Base-by-base conservation (phyloP, 345 rosid species). In the Rhizophora mangle region DNA sequence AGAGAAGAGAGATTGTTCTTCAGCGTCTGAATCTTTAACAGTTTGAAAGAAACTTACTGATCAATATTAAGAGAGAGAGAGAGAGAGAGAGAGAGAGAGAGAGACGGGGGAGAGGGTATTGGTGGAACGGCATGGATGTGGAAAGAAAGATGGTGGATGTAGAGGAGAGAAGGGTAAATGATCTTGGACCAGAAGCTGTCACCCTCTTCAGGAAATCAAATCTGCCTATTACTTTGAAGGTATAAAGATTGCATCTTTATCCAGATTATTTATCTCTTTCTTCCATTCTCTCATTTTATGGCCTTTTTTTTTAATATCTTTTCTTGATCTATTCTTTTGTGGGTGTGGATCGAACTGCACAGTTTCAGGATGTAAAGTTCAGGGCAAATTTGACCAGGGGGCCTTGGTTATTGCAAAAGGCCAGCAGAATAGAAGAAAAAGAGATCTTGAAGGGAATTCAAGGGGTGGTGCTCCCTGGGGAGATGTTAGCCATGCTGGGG, bases 291-390 rank as follows among this genome's bases (percentile, higher is more conserved):
- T 21, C 10, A 24, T 56, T 24, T 27, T 24, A 6, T 56, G 59
- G 29, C 59, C 3, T 49, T 60, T 11, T 20, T 49, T 60, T 11
- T 20, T 8, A 2, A 51, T 34, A 1, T 2, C 19, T 24, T 24
- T 26, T 59, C 32, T 46, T 29, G 5, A 29, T 59, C 46, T 4
- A 27, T 18, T 6, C 30, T 9, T 46, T 56, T 55, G 21, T 59
- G 29, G n/a, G 13, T 24, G 54, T 16, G 22, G 49, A 21, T 61
- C 21, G 39, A 37, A 57, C 13, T 55, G 30, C 55, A 58, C 85
- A 87, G 89, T 85, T 87, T 76, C 86, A 80, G 74, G 87, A 87
- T 52, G 76, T 83, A 22, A 71, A 72, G 7, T 85, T 83, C 86
- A 82, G 76, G 53, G 81, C 80, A 22, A 77, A 82, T 27, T 51